Conservation (phyloP, 768 basidiomycete genomes). For the Strobilomyces echinocephalus region DNA sequence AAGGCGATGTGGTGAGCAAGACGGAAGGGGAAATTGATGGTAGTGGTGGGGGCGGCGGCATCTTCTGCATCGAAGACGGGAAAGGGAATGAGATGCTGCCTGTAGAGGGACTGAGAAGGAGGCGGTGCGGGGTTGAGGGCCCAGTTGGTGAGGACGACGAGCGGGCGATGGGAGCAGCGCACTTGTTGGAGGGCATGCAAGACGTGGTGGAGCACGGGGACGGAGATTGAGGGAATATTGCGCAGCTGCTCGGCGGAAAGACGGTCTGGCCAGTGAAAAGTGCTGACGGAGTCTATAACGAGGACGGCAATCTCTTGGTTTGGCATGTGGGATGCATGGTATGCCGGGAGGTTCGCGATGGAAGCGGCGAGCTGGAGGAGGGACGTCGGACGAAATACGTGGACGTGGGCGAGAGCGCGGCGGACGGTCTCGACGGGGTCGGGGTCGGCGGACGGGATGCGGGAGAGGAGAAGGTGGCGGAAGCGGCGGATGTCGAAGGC, state of each 20-base stretch:
- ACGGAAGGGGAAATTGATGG: slow-evolving; percentile 20
- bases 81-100: slow-evolving; percentile 49
- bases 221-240: slow-evolving; percentile 10
- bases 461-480: slow-evolving; percentile 42
- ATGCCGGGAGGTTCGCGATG: slow-evolving; percentile 51
- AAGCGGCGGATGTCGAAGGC: slow-evolving; percentile 59
- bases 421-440: slow-evolving; percentile 30
- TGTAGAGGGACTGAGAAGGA: slow-evolving; percentile 34
- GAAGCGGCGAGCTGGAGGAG: slow-evolving; percentile 66
- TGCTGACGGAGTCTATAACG: slow-evolving; percentile 69
- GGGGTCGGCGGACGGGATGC: slow-evolving; percentile 14
- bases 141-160: slow-evolving; percentile 62
- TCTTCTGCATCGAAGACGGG: slow-evolving; percentile 25
- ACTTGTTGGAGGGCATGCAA: slow-evolving; percentile 45
- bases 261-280: slow-evolving; percentile 77
- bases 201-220: slow-evolving; percentile 39
- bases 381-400: slow-evolving; percentile 66
- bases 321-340: slow-evolving; percentile 46
- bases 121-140: slow-evolving; percentile 35
- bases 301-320: slow-evolving; percentile 59
- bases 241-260: slow-evolving; percentile 54
- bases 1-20: slow-evolving; percentile 41
- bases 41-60: slow-evolving; percentile 10
- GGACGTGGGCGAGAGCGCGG: slow-evolving; percentile 48
- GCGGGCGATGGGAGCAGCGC: slow-evolving; percentile 44